phyloP scores from a whole-genome alignment of 768 basidiomycete genomes.

The Rhodotorula diobovata region DNA sequence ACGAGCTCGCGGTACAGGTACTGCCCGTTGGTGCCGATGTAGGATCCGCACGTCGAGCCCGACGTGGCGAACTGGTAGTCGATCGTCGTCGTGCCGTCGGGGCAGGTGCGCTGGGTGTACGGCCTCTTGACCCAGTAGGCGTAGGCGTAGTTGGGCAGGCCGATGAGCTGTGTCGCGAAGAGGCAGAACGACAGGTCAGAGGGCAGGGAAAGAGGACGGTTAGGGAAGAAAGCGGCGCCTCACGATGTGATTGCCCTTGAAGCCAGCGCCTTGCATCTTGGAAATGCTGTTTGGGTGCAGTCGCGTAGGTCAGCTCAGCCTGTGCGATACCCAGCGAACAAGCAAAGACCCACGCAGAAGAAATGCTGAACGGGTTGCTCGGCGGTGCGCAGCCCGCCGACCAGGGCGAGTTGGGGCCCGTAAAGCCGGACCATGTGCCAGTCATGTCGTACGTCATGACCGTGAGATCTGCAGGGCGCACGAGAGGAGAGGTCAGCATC shows the following conservation, averaged over 20 bases:
- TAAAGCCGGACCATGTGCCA: slow-evolving; percentile 37
- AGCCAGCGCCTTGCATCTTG: slow-evolving; percentile 9
- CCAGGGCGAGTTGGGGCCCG: slow-evolving; percentile 43
- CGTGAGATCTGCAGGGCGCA: background rate
- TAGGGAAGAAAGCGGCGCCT: background rate
- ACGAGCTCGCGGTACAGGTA: slow-evolving; percentile 14
- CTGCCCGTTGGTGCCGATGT: slow-evolving; percentile 13
- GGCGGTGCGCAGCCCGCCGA: slow-evolving; percentile 36
- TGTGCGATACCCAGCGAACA: slow-evolving; percentile 18
- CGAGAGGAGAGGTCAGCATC: background rate
- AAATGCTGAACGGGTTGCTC: slow-evolving; percentile 31
- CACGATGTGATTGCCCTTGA: slow-evolving; percentile 33
- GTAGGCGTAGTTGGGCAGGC: slow-evolving; percentile 33
- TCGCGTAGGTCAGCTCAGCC: too few species aligned
- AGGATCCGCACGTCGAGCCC: slow-evolving; percentile 25
- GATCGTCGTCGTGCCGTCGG: slow-evolving; percentile 11
- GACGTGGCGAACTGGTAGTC: slow-evolving; percentile 3
- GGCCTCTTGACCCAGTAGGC: slow-evolving; percentile 10
- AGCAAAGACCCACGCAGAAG: slow-evolving; percentile 4
- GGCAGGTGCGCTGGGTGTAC: background rate
- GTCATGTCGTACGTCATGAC: slow-evolving; percentile 39
- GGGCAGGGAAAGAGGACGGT: too few species aligned
- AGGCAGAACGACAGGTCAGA: too few species aligned
- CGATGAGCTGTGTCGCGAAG: slow-evolving; percentile 11
- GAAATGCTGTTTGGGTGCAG: background rate